Evolutionary conservation across 768 basidiomycete genomes (phyloP).

Genomic region (Termitomyces titanicus): DNA sequence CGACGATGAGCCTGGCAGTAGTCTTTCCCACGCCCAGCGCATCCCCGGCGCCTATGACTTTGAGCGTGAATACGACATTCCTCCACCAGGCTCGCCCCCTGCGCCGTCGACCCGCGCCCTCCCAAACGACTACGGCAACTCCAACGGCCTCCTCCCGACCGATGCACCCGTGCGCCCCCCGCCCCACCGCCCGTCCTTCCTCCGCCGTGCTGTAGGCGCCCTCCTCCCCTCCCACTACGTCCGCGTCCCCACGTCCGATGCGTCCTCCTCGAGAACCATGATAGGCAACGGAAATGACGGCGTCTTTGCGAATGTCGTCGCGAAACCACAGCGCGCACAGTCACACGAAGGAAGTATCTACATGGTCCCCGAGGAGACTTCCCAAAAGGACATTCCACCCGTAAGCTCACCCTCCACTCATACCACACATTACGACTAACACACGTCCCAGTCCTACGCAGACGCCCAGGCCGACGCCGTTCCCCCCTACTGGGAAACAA

Average conservation of each 20-base stretch:
- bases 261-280: conserved; percentile 34
- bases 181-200: conserved; percentile 50
- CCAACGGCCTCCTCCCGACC: conserved; percentile 64
- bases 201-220: conserved; percentile 55
- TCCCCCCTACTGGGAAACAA: conserved; percentile 97
- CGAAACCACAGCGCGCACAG: conserved; percentile 65
- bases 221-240: conserved; percentile 67
- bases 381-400: conserved; percentile 79
- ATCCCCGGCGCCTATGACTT: conserved; percentile 67
- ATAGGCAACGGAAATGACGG: conserved; percentile 86
- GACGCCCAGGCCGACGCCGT: conserved; percentile 87
- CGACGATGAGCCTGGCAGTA: conserved; percentile 6
- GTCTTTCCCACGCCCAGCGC: conserved; percentile 8
- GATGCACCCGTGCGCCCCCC: conserved; percentile 50
- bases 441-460: conserved; percentile 63
- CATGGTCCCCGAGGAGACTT: conserved; percentile 71
- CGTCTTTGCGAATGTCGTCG: conserved; percentile 91
- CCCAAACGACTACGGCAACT: conserved; percentile 70
- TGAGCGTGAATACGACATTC: conserved; percentile 72
- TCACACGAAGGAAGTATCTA: conserved; percentile 54
- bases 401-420: conserved; percentile 43
- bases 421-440: too few relatives aligned
- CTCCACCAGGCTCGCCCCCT: conserved; percentile 81
- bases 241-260: conserved; percentile 40
- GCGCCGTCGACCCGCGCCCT: conserved; percentile 49